phyloP scores from a whole-genome alignment of 139 green algal species.

The Raphidocelis subcapitata region DNA sequence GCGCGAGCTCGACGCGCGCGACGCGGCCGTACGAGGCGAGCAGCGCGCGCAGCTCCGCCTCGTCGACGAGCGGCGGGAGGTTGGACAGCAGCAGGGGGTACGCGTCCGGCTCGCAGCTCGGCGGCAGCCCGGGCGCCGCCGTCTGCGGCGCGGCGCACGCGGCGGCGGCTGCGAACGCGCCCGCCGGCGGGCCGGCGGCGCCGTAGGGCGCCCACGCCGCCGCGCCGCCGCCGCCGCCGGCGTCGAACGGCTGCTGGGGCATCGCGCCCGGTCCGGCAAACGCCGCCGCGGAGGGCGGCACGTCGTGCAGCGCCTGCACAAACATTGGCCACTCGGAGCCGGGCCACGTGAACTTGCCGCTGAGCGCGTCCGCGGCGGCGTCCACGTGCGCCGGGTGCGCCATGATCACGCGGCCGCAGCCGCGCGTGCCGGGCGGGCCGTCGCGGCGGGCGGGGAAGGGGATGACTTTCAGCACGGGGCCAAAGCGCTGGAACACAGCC shows the following conservation, averaged over 20 bases:
- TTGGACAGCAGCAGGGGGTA: constrained; percentile 23
- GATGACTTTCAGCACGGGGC: constrained; percentile 27
- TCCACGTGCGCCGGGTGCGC: not conserved
- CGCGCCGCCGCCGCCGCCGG: too few relatives aligned
- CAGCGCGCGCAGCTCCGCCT: constrained; percentile 12
- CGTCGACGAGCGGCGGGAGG: constrained; percentile 4
- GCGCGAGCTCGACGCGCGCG: not conserved
- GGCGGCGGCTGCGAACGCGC: too few relatives aligned
- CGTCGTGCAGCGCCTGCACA: constrained; percentile 20
- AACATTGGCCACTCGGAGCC: constrained; percentile 21
- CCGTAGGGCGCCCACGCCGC: too few relatives aligned
- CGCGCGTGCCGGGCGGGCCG: constrained; percentile 5
- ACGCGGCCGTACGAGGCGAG: constrained; percentile 22
- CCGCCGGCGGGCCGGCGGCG: too few relatives aligned
- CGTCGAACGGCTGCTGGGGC: too few relatives aligned
- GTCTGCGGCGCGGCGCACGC: not conserved
- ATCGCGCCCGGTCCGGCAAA: too few relatives aligned
- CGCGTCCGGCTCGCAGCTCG: constrained; percentile 4
- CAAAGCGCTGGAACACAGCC: constrained; percentile 19
- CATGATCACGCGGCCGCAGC: constrained; percentile 27
- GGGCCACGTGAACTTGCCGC: constrained; percentile 11
- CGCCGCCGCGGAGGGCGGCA: too few relatives aligned
- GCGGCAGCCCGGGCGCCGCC: not conserved
- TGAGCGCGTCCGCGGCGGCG: constrained; percentile 3
- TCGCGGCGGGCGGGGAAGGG: constrained; percentile 23